Conservation (phyloP, 495 filamentous ascomycete species). For the Aspergillus carlsbadensis region DNA sequence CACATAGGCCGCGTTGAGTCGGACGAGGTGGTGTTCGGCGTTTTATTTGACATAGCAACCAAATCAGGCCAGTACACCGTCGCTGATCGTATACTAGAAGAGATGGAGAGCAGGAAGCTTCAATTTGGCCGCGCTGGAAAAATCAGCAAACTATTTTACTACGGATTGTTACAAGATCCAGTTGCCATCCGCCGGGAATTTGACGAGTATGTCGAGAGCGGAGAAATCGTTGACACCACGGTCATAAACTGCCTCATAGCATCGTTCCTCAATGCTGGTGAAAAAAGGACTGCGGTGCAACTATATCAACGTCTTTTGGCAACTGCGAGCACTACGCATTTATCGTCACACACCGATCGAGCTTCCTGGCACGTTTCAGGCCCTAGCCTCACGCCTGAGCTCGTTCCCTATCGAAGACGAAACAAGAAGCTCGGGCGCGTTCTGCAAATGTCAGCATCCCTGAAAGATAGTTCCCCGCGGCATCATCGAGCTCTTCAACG, state of each 20-base stretch:
- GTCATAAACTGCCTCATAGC: conserved; percentile 83
- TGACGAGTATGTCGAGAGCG: conserved; percentile 69
- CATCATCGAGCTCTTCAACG: conserved; percentile 39
- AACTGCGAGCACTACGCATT: conserved; percentile 31
- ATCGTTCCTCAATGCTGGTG: conserved; percentile 70
- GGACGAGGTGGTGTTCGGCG: conserved; percentile 79
- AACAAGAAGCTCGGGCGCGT: conserved; percentile 33
- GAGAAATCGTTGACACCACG: conserved; percentile 84
- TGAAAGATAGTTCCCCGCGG: conserved; percentile 29
- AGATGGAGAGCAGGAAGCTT: conserved; percentile 70
- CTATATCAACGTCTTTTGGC: conserved; percentile 78
- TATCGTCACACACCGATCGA: conserved; percentile 15
- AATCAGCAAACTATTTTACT: conserved; percentile 76
- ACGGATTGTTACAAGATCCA: conserved; percentile 68
- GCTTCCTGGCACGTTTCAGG: conserved; percentile 16
- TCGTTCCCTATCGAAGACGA: conserved; percentile 30
- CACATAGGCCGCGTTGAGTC: conserved; percentile 58
- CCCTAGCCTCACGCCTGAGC: conserved; percentile 28
- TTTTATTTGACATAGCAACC: conserved; percentile 84
- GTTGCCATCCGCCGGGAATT: conserved; percentile 70
- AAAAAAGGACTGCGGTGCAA: conserved; percentile 68
- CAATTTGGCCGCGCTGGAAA: conserved; percentile 70
- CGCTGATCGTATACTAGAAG: conserved; percentile 77
- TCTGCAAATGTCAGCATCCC: conserved; percentile 34
- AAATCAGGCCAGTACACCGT: conserved; percentile 80